Evolutionary conservation across 116 monocot species (phyloP).

Genomic region (Dioscorea cayenensis): DNA sequence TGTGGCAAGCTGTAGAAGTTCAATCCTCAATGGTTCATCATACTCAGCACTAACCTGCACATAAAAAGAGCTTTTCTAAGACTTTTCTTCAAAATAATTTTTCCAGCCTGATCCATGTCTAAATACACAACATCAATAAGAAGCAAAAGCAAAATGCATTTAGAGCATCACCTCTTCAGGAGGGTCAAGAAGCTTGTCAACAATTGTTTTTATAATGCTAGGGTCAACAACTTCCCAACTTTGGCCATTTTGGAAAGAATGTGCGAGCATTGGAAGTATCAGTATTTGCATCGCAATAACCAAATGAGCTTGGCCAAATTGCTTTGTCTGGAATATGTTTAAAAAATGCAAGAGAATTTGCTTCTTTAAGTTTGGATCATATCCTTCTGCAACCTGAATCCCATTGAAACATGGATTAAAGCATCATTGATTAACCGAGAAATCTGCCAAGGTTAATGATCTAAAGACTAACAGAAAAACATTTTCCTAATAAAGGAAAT

Average conservation of each 20-base stretch:
- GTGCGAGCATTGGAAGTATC: conserved; percentile 96
- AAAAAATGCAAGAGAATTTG: conserved; percentile 81
- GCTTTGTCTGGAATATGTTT: conserved; percentile 84
- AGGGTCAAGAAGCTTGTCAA: conserved; percentile 98
- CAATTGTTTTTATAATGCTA: conserved; percentile 85
- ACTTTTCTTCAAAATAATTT: neutral
- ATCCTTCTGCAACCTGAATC: conserved; percentile 92
- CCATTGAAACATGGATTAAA: conserved; percentile 1
- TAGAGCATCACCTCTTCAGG: conserved; percentile 78
- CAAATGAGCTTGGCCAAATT: conserved; percentile 87
- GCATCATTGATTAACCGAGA: neutral
- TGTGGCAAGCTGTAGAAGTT: conserved; percentile 95
- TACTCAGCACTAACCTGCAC: conserved; percentile 89
- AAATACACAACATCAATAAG: neutral
- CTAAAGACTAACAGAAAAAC: neutral
- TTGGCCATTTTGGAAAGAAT: conserved; percentile 90
- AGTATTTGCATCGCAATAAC: conserved; percentile 96
- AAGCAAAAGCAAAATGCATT: conserved; percentile 5
- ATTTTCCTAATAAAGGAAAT: neutral
- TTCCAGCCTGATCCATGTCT: neutral
- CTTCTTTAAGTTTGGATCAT: conserved; percentile 86
- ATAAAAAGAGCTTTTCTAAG: neutral
- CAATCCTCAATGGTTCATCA: conserved; percentile 94
- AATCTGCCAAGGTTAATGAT: neutral
- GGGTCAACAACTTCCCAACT: conserved; percentile 96